Base-by-base conservation (phyloP, 768 basidiomycete genomes). In the Lactarius psammicola region DNA sequence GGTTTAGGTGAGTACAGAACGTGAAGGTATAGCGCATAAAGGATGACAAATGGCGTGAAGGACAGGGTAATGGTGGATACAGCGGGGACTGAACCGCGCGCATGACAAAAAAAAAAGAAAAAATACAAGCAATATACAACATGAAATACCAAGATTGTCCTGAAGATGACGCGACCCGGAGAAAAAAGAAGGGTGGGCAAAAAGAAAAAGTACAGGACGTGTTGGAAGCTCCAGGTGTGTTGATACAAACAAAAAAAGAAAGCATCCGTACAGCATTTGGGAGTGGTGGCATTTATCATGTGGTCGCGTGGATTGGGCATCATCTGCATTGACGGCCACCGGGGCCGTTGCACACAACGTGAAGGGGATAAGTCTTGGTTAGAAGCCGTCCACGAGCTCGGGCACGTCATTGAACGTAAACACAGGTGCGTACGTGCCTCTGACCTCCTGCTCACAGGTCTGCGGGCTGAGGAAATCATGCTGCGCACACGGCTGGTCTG, bases 81-180 rank as follows among this genome's bases (percentile, higher is more conserved):
- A 69, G 58, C 57, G 62, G 68, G 36, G 66, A 26, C 56, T 26
- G 60, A 61, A 62, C 68, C 65, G 54, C 62, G 62, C 59, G 66
- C 59, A 64, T 54, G 66, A 67, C 68, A 64, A 31, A 26, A 59
- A 33, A 58, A 62, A 67, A 40, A 64, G 26, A 58, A 62, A 67
- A 40, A 64, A 68, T 60, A 63, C 44, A 69, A 62, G 30, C 67
- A 64, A 69, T 67, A 69, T 66, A 68, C 60, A 67, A 59, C 28
- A 58, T 49, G 40, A 64, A 69, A 56, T n/a, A 61, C 20, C 66
- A 63, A 63, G 61, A 23, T 46, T 56, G 62, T 57, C 65, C 58
- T 63, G 55, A 60, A 68, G 55, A 38, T 10, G 51, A 63, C 58
- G 59, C 59, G 67, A 60, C 59, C 62, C 59, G 59, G 58, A 33